Base-by-base conservation (phyloP, 768 basidiomycete genomes). In the Hygrophoropsis aurantiaca region DNA sequence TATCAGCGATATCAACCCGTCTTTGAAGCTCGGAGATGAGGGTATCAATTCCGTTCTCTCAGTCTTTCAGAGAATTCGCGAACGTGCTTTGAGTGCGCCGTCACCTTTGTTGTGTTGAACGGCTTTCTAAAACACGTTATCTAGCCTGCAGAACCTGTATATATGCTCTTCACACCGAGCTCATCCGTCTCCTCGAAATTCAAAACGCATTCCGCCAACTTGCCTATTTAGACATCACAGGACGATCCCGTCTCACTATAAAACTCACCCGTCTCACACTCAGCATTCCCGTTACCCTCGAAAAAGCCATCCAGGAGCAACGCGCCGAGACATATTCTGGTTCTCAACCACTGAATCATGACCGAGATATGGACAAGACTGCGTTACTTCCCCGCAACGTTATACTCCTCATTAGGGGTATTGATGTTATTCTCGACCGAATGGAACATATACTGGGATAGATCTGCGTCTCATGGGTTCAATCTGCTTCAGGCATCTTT, bases 191-290 rank as follows among this genome's bases (percentile, higher is more conserved):
- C n/a, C 77, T 91, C 52, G 90, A 93, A 58, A 76, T 91, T 18
- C 90, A 91, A 57, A 80, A 82, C 53, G 79, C 81, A 5, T 84
- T 94, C 50, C 80, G 84, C 20, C 75, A 81, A 42, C 75, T 92
- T 20, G 81, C 85, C 11, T 92, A 89, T 59, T 78, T 91, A 52
- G 87, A 91, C 63, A 67, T 93, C 49, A 71, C 83, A 40, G 84
- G 85, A 11, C 84, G 91, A 11, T 82, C 84, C 2, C 80, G 88
- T 9, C 71, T 92, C 27, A 85, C 85, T 7, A 80, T 92, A 33
- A 84, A 86, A 54, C 75, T 94, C 35, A 84, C 84, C 3, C 80
- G 90, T 16, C 84, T 90, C 56, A 84, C 87, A 4, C 76, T 92
- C 46, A 79, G 74, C 39, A 75, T 91, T 8, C 89, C 89, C 2